Conservation (phyloP, 2,329 filamentous ascomycete genomes). For the Cytospora piceae region DNA sequence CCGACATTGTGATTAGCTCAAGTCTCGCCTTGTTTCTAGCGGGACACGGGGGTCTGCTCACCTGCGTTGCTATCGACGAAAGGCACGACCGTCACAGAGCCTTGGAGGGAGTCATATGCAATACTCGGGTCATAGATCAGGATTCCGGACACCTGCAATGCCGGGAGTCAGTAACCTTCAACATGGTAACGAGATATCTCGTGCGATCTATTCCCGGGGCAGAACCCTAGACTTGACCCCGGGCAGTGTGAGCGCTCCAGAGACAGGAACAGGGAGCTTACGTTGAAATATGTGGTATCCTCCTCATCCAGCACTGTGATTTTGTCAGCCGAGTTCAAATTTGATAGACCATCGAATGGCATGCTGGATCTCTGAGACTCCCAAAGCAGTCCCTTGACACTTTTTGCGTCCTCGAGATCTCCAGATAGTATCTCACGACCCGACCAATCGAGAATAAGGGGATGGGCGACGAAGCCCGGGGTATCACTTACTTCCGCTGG, state of each 20-base stretch:
- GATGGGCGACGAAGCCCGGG: no score
- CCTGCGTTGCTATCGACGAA: conserved; percentile 60
- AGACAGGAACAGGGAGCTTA: conserved; percentile 46
- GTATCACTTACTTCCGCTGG: conserved; percentile 54
- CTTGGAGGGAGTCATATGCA: conserved; percentile 51
- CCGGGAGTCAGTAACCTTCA: not conserved
- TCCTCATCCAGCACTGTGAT: conserved; percentile 62
- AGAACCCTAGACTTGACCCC: not conserved
- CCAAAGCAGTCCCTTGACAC: no score
- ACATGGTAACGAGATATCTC: not conserved
- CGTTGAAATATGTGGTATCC: conserved; percentile 68
- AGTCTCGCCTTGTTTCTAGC: not conserved
- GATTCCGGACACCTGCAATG: conserved; percentile 48
- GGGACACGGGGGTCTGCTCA: not conserved
- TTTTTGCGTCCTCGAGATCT: no score
- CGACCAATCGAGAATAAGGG: no score
- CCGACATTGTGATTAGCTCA: conserved; percentile 29
- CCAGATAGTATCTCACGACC: no score
- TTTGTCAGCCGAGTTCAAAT: not conserved
- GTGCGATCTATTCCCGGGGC: not conserved
- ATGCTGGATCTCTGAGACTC: no score
- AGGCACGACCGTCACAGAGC: conserved; percentile 54
- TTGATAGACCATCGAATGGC: not conserved
- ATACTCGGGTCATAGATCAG: conserved; percentile 75
- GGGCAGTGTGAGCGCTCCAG: not conserved